Percentiles rank a stretch among this genome's conserved stretches.
Conservation (phyloP, 805 yeast genomes). For the Limtongozyma cylindracea region DNA sequence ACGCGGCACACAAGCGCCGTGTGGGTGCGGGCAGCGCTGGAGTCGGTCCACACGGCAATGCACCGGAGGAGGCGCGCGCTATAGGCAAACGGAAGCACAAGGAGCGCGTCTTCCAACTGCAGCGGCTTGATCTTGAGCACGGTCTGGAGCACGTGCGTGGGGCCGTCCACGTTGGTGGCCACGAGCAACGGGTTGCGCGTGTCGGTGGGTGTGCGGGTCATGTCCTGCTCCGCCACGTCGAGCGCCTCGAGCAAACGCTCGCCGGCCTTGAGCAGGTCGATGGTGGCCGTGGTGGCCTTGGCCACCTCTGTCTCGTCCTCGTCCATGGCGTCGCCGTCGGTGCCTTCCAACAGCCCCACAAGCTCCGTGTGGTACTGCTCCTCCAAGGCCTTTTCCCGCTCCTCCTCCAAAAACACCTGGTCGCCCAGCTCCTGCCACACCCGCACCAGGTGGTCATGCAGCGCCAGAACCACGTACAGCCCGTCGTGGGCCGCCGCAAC, state of each 20-base stretch:
- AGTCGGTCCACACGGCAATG: slow-evolving; percentile 47
- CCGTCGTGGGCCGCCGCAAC: slow-evolving; percentile 58
- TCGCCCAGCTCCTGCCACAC: slow-evolving; percentile 90
- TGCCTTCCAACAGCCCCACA: slow-evolving; percentile 37
- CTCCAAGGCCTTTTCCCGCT: slow-evolving; percentile 86
- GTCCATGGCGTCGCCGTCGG: slow-evolving; percentile 4
- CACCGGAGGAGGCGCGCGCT: slow-evolving; percentile 46
- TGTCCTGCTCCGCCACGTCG: slow-evolving; percentile 54
- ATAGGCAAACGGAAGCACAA: slow-evolving; percentile 78
- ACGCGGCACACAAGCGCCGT: slow-evolving; percentile 33
- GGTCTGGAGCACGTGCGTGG: slow-evolving; percentile 53
- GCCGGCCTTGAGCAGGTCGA: slow-evolving; percentile 85
- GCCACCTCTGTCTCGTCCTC: slow-evolving; percentile 18
- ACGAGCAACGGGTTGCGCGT: slow-evolving; percentile 43
- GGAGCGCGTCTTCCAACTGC: slow-evolving; percentile 77
- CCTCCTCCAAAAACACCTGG: slow-evolving; percentile 92
- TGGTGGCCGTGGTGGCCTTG: slow-evolving; percentile 56
- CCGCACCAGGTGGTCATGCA: slow-evolving; percentile 86
- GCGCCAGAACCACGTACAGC: slow-evolving; percentile 45
- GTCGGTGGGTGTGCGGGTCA: no score
- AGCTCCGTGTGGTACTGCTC: slow-evolving; percentile 71
- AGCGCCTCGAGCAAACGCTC: slow-evolving; percentile 82
- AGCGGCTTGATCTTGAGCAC: slow-evolving; percentile 50
- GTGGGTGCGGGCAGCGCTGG: slow-evolving; percentile 8
- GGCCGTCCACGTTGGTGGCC: slow-evolving; percentile 50